Conservation (phyloP, 73 alveolate genomes). For the Uronychia binucleata region DNA sequence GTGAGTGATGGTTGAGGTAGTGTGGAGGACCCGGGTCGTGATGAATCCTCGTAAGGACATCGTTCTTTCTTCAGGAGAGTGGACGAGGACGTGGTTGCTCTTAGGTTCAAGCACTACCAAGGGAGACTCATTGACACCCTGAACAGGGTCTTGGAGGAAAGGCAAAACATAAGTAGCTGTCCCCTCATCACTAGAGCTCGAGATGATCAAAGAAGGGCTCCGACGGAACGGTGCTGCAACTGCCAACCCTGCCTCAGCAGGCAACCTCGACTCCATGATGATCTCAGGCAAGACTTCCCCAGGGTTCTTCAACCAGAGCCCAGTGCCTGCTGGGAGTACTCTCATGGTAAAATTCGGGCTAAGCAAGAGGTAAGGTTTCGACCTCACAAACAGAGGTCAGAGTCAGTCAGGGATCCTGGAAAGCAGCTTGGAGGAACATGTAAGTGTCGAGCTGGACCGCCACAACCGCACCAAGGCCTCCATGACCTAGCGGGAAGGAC, state of each 20-base stretch:
- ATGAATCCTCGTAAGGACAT: too few relatives aligned
- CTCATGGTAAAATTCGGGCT: neutral
- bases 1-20: too few relatives aligned
- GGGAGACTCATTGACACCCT: constrained; percentile 47
- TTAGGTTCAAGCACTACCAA: constrained; percentile 50
- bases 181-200: neutral
- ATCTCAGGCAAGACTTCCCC: too few relatives aligned
- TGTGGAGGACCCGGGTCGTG: too few relatives aligned
- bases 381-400: neutral
- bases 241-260: neutral
- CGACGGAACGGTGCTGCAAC: neutral
- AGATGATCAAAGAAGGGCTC: neutral
- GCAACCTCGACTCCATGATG: too few relatives aligned
- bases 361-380: neutral
- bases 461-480: neutral
- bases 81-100: constrained; percentile 40
- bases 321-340: neutral
- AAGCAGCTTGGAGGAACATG: neutral
- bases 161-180: constrained; percentile 34
- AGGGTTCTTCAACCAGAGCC: constrained; percentile 5
- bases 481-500: constrained; percentile 19
- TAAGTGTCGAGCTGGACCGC: neutral
- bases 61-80: too few relatives aligned
- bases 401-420: neutral
- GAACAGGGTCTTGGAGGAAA: constrained; percentile 57